phyloP scores from a whole-genome alignment of 2,329 filamentous ascomycete species.

The Aspergillus brunneoviolaceus region DNA sequence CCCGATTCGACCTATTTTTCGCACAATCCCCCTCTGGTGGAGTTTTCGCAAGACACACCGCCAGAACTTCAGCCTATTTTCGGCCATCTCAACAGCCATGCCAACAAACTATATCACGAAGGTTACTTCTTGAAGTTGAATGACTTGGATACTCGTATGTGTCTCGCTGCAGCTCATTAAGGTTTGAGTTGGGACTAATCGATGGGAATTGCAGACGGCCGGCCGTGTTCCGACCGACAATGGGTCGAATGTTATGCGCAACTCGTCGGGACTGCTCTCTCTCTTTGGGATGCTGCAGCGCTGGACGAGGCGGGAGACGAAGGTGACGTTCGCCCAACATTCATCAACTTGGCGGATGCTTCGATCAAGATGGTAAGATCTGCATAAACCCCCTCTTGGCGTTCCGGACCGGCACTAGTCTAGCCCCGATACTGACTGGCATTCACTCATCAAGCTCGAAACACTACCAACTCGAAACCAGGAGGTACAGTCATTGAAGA shows the following conservation, averaged over 20 bases:
- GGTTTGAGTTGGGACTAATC: conserved; percentile 30
- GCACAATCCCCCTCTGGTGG: conserved; percentile 82
- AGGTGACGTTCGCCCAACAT: conserved; percentile 82
- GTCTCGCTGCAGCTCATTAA: background rate
- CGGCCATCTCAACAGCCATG: conserved; percentile 88
- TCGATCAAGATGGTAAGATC: conserved; percentile 89
- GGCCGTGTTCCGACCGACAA: conserved; percentile 77
- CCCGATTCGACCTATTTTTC: conserved; percentile 84
- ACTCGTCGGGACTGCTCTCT: conserved; percentile 89
- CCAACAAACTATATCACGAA: conserved; percentile 95
- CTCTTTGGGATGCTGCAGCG: conserved; percentile 91
- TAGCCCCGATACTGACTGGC: conserved; percentile 3
- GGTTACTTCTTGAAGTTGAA: conserved; percentile 97
- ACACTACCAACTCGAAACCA: conserved; percentile 79
- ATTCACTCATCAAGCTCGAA: conserved; percentile 66
- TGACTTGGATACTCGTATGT: conserved; percentile 86
- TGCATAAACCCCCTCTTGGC: background rate
- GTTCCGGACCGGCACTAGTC: background rate
- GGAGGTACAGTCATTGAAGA: conserved; percentile 79
- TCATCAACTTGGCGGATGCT: conserved; percentile 95
- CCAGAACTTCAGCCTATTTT: conserved; percentile 95
- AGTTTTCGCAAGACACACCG: conserved; percentile 78
- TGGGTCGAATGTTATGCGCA: conserved; percentile 98
- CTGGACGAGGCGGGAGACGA: conserved; percentile 83
- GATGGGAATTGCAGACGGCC: conserved; percentile 63